Evolutionary conservation across 805 yeast species (phyloP).

Genomic region (Saccharomyces mikatae): DNA sequence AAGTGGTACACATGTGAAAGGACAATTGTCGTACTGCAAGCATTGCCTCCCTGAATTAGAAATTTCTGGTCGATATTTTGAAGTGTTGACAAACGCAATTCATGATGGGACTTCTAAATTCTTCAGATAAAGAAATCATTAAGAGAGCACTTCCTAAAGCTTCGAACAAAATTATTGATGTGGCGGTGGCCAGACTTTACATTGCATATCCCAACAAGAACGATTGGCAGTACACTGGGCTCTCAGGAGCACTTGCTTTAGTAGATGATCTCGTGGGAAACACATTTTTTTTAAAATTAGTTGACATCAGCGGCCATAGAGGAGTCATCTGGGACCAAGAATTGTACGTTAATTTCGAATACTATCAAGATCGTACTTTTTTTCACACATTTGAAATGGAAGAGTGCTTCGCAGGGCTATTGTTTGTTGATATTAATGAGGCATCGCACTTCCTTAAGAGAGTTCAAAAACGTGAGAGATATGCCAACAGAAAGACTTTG

Average conservation of each 20-base stretch:
- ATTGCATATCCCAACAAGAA: constrained; percentile 80
- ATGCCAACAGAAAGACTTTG: constrained; percentile 79
- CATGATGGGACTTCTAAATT: constrained; percentile 34
- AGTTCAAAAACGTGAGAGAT: constrained; percentile 64
- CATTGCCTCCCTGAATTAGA: neutral
- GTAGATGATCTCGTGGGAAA: constrained; percentile 93
- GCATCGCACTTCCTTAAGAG: constrained; percentile 80
- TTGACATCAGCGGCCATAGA: constrained; percentile 70
- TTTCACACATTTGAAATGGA: constrained; percentile 93
- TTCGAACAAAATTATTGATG: constrained; percentile 79
- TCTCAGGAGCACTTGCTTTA: constrained; percentile 76
- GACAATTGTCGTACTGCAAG: neutral
- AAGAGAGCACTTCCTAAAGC: constrained; percentile 85
- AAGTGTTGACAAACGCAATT: neutral
- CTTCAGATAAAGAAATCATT: constrained; percentile 78
- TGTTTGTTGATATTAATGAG: constrained; percentile 83
- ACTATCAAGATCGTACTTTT: constrained; percentile 88
- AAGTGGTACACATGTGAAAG: neutral
- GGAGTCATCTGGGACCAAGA: constrained; percentile 99
- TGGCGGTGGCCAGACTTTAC: constrained; percentile 82
- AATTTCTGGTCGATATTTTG: neutral
- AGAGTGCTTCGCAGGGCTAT: constrained; percentile 75
- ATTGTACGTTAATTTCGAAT: constrained; percentile 76
- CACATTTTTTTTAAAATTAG: constrained; percentile 81
- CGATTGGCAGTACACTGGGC: constrained; percentile 81